Conservation (phyloP, 441 rosid species). For the Bocquillonia castaneifolia region DNA sequence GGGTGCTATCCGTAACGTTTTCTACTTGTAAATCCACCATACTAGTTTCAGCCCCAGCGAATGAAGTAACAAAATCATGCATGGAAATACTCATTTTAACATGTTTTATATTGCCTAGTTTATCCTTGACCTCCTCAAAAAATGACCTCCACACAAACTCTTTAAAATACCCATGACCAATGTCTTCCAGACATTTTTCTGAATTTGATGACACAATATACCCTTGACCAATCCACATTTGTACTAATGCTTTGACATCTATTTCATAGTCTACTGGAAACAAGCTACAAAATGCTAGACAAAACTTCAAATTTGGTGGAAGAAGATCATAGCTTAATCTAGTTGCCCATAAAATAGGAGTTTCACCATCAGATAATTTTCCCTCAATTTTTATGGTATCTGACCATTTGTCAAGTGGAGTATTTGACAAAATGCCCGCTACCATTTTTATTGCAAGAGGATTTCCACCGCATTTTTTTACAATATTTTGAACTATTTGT, state of each 20-base stretch:
- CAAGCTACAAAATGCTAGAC: no score
- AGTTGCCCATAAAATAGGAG: no score
- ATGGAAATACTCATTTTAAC: constrained; percentile 28
- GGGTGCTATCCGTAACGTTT: neutral
- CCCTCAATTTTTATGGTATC: no score
- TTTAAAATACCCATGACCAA: neutral
- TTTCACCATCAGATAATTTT: no score
- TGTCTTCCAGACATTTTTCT: neutral
- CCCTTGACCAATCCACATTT: constrained; percentile 22
- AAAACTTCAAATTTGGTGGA: no score
- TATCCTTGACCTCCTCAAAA: constrained; percentile 22
- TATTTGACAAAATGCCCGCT: no score
- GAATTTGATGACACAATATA: constrained; percentile 1
- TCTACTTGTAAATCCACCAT: neutral
- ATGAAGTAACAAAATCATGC: constrained; percentile 24
- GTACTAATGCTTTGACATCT: neutral
- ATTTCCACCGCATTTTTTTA: no score
- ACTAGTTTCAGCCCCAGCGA: neutral
- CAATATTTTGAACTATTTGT: no score
- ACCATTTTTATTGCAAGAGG: no score
- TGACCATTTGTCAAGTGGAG: no score
- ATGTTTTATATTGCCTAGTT: neutral
- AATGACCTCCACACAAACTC: constrained; percentile 14
- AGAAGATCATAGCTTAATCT: no score
- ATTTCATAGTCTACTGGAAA: no score